phyloP scores from a whole-genome alignment of 768 basidiomycete genomes.

The Filobasidium floriforme region DNA sequence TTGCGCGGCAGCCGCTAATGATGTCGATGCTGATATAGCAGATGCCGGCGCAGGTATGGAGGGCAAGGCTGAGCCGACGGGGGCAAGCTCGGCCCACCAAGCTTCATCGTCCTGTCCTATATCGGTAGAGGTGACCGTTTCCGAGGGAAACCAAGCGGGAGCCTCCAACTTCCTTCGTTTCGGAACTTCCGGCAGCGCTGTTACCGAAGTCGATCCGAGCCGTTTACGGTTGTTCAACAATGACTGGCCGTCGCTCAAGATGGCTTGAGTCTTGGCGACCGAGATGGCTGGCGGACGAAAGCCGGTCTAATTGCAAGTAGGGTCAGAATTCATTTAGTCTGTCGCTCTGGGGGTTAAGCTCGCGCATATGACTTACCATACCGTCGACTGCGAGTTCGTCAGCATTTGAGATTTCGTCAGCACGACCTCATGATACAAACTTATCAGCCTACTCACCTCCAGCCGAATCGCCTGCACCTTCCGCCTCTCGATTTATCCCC shows the following conservation, averaged over 20 bases:
- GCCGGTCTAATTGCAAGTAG: background rate
- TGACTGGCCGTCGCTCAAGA: background rate
- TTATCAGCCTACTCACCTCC: conserved; percentile 1
- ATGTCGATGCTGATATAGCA: no score
- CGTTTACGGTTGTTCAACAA: conserved; percentile 1
- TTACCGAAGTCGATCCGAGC: background rate
- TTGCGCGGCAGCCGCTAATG: background rate
- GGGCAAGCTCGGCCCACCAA: background rate
- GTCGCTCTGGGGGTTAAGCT: background rate
- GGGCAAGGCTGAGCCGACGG: background rate
- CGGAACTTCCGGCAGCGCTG: background rate
- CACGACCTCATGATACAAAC: background rate
- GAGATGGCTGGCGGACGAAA: background rate
- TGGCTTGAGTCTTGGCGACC: conserved; percentile 1
- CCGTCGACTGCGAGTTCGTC: background rate
- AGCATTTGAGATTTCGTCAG: background rate
- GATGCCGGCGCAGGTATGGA: background rate
- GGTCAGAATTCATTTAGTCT: background rate
- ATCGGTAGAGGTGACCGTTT: background rate
- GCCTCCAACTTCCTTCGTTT: background rate
- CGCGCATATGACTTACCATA: background rate
- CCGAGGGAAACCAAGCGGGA: background rate
- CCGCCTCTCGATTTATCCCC: conserved; percentile 1
- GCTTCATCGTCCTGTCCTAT: background rate
- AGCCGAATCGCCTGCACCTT: background rate